phyloP scores from a whole-genome alignment of 2,329 filamentous ascomycete genomes.

The Westerdykella sp. region DNA sequence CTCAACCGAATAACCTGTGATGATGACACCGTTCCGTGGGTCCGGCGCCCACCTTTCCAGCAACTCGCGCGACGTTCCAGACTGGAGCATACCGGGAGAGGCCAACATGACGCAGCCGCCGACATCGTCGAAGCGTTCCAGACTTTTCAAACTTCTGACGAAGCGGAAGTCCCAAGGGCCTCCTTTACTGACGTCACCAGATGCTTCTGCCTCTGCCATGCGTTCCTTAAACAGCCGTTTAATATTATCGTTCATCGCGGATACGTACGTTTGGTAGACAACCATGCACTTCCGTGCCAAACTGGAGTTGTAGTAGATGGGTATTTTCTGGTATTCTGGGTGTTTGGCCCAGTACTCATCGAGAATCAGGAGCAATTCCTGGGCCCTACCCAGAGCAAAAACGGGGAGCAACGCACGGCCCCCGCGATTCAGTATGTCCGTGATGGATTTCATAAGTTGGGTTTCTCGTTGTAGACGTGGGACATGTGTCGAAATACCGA shows the following conservation, averaged over 20 bases:
- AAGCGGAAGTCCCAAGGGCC: conserved; percentile 97
- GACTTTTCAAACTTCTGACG: conserved; percentile 82
- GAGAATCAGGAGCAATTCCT: conserved; percentile 87
- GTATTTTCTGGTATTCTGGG: conserved; percentile 77
- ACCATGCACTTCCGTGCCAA: conserved; percentile 96
- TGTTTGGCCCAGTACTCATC: conserved; percentile 97
- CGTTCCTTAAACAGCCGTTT: conserved; percentile 88
- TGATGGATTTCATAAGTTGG: conserved; percentile 92
- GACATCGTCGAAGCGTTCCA: conserved; percentile 94
- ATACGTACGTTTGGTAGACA: conserved; percentile 96
- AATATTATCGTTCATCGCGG: conserved; percentile 99
- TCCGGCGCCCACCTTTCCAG: conserved; percentile 94
- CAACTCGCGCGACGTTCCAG: conserved; percentile 85
- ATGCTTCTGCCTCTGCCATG: conserved; percentile 82
- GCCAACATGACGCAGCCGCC: conserved; percentile 96
- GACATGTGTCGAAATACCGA: conserved; percentile 89
- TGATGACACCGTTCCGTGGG: conserved; percentile 95
- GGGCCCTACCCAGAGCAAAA: conserved; percentile 87
- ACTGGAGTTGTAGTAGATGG: conserved; percentile 97
- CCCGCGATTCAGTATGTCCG: conserved; percentile 80
- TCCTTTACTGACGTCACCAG: conserved; percentile 65
- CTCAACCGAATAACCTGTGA: conserved; percentile 97
- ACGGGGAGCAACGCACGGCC: conserved; percentile 92
- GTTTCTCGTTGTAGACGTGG: conserved; percentile 87
- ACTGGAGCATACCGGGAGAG: conserved; percentile 96